Evolutionary conservation across 2,329 filamentous ascomycete species (phyloP), one percentile per base, ranked within the genome.

Genomic region (Coniochaeta prunicola): DNA sequence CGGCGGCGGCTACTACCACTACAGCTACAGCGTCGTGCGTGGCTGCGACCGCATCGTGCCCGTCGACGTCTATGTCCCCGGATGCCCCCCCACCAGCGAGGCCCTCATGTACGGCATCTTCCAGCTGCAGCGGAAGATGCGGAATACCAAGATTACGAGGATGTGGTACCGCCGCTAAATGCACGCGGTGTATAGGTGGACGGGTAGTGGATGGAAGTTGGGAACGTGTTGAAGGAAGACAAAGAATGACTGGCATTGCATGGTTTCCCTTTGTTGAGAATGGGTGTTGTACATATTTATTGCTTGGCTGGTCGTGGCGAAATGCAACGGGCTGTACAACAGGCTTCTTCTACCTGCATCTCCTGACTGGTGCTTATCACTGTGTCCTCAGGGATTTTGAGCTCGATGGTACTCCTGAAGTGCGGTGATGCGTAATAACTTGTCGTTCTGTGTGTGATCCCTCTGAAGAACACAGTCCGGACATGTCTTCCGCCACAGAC

Each of bases 1-100:
- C 67, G 86, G 87, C 24, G 87, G 87, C 59, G 87, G 87, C 15
- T 89, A 90, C 71, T 90, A 90, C 71, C 86, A 90, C 70, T 89
- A 89, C 72, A 87, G 83, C 67, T 90, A 90, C 72, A 81, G 77
- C 56, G 85, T 89, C 15, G 79, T 85, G 15, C 74, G 86, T 38
- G 86, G 86, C 0, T 85, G 85, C 60, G 86, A 89, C 69, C 74
- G 86, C 10, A 80, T 89, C 64, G 75, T 88, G 2, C 86, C 86
- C 0, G 86, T 89, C 15, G 86, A 89, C 69, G 79, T 89, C 12
- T 89, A 86, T 66, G 81, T 89, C 5, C 86, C 86, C 1, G 86
- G 86, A 0, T 89, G 86, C 72, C 77, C 77, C 64, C 81, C 73
- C 8, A 76, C 77, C 9, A 68, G 73, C 28, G 77, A 80, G 68